Evolutionary conservation across 1,284 basidiomycete species (phyloP).

Genomic region (Schizopora paradoxa): DNA sequence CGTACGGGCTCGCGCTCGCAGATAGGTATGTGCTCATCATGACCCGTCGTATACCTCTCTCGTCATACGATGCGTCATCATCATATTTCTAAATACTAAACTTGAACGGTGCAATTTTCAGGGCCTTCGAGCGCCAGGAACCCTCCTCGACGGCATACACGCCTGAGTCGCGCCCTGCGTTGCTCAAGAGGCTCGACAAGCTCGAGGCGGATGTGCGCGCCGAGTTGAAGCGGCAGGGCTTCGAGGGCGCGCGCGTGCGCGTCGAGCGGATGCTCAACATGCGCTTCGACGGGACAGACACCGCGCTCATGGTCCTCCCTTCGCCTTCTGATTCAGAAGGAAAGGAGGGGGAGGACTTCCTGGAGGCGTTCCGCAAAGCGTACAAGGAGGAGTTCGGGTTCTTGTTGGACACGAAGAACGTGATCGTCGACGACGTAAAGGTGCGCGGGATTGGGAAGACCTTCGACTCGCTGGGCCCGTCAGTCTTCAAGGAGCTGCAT

Average conservation of each 20-base stretch:
- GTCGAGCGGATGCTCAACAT: constrained; percentile 86
- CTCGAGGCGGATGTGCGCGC: constrained; percentile 57
- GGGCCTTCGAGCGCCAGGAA: constrained; percentile 82
- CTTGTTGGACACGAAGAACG: constrained; percentile 70
- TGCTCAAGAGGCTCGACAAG: constrained; percentile 62
- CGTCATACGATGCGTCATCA: not conserved
- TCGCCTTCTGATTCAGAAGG: constrained; percentile 37
- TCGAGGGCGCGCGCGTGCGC: constrained; percentile 61
- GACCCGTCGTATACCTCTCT: not conserved
- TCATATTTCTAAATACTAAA: constrained; percentile 1
- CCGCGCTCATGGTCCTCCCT: constrained; percentile 82
- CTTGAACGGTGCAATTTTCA: constrained; percentile 25
- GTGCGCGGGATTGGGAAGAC: constrained; percentile 86
- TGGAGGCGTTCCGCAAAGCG: constrained; percentile 68
- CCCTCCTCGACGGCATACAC: constrained; percentile 77
- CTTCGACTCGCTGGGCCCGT: constrained; percentile 76
- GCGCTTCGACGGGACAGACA: constrained; percentile 91
- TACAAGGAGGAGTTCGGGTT: constrained; percentile 92
- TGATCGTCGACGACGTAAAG: constrained; percentile 91
- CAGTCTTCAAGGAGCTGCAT: constrained; percentile 71
- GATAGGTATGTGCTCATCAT: constrained; percentile 60
- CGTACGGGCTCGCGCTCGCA: constrained; percentile 85
- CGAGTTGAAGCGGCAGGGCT: constrained; percentile 77
- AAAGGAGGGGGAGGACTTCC: constrained; percentile 67
- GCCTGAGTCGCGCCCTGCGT: constrained; percentile 42